Evolutionary conservation across 164 flowering plant species (phyloP), one percentile per base, ranked within the genome.

Genomic region (Aristolochia fimbriata): DNA sequence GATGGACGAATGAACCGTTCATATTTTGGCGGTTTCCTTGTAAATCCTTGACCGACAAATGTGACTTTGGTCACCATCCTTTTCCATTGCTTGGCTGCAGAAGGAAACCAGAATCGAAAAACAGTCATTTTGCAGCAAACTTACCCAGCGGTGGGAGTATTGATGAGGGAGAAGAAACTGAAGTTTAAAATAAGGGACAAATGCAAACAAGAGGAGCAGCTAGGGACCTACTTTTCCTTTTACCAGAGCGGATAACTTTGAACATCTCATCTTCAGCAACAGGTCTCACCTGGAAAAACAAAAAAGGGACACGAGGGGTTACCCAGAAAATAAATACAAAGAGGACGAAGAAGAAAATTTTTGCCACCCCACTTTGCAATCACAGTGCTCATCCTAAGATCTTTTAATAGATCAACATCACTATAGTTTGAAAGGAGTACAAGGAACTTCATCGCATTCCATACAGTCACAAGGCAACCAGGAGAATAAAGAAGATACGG

Each of bases 231-330:
- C 99, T 82, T 72, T 85, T 93, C 50, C 97, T 30, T 78, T 93
- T 90, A 4, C 99, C 99, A 62, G 96, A 33, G 69, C 96, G 81
- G 68, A 90, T 62, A 27, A 93, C 97, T 70, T 73, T 82, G 65
- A 90, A 93, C 97, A 93, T 90, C 75, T 93, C 99, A 80, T 88
- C 99, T 74, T 93, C 99, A 62, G 99, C 97, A 45, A 90, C 95
- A 65, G 99, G 99, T 63, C 99, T 81, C 30, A 93, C 99, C 99
- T 90, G 76, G 24, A n/a, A n/a, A 77, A 55, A 65, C 55, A 23
- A n/a, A 47, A 61, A 47, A 25, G 15, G 6, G n/a, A 6, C 22
- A 49, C n/a, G 6, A 5, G 19, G 2, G 6, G 52, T 37, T 37
- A 37, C 8, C 43, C 43, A 37, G 43, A 10, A 12, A 49, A 13